phyloP scores from a whole-genome alignment of 345 rosid genomes.

The Capsella bursapastoris region DNA sequence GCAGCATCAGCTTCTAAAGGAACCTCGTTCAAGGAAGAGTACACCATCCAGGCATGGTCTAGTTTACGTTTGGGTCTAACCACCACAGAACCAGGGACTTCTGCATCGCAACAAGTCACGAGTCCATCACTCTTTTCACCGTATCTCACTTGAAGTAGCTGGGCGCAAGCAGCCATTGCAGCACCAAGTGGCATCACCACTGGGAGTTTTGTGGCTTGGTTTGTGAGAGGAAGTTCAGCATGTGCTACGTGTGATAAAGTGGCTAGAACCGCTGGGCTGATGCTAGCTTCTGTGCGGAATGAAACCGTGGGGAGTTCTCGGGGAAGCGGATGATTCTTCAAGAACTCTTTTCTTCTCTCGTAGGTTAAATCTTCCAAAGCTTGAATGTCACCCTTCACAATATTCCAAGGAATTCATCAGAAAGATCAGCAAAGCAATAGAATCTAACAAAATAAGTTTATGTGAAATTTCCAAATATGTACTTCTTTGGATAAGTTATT shows the following conservation, averaged over 20 bases:
- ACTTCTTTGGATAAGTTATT: neutral
- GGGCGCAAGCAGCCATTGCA: slow-evolving; percentile 98
- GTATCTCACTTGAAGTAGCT: slow-evolving; percentile 76
- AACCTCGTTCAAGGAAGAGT: slow-evolving; percentile 76
- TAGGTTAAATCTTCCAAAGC: slow-evolving; percentile 96
- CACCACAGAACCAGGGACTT: slow-evolving; percentile 93
- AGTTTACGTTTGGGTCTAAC: slow-evolving; percentile 78
- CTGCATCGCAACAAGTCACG: slow-evolving; percentile 85
- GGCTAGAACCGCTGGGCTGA: slow-evolving; percentile 76
- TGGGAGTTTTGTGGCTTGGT: slow-evolving; percentile 70
- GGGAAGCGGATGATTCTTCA: slow-evolving; percentile 74
- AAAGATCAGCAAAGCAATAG: neutral
- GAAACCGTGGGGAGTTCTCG: slow-evolving; percentile 84
- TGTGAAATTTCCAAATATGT: neutral
- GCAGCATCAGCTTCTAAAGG: slow-evolving; percentile 77
- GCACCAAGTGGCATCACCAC: slow-evolving; percentile 93
- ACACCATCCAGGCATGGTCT: slow-evolving; percentile 99
- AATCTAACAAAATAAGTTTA: neutral
- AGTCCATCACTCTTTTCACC: slow-evolving; percentile 94
- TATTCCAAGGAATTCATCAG: slow-evolving; percentile 3
- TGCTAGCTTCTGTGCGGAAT: slow-evolving; percentile 88
- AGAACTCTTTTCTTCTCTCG: slow-evolving; percentile 80
- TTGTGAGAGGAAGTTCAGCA: slow-evolving; percentile 73
- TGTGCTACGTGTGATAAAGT: slow-evolving; percentile 89
- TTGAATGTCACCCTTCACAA: slow-evolving; percentile 79